phyloP scores from a whole-genome alignment of 2,329 filamentous ascomycete genomes.

The Aspergillus latus region DNA sequence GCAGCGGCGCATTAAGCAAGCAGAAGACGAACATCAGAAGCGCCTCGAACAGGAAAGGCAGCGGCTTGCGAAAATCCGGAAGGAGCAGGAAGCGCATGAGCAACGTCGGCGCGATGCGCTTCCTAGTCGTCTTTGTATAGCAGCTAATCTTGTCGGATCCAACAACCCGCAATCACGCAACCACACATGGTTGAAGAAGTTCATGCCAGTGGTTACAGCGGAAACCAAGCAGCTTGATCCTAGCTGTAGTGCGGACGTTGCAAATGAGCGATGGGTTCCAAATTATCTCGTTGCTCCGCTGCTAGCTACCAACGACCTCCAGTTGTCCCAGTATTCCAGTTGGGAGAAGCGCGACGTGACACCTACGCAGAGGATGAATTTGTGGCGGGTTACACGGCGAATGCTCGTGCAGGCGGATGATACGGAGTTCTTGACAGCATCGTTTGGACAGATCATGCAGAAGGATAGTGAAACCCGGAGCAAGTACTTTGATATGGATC shows the following conservation, averaged over 20 bases:
- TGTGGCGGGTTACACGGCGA: conserved; percentile 50
- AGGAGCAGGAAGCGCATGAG: conserved; percentile 48
- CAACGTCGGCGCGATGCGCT: conserved; percentile 48
- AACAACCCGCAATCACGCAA: conserved; percentile 44
- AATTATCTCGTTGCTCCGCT: conserved; percentile 52
- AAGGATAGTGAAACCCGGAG: conserved; percentile 45
- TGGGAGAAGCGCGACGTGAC: conserved; percentile 50
- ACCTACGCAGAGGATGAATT: conserved; percentile 43
- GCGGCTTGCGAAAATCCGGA: conserved; percentile 45
- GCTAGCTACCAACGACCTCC: conserved; percentile 51
- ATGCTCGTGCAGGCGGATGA: conserved; percentile 47
- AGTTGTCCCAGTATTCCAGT: conserved; percentile 49
- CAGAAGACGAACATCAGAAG: conserved; percentile 48
- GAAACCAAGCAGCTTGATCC: conserved; percentile 46
- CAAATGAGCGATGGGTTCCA: conserved; percentile 49
- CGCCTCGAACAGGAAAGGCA: conserved; percentile 44
- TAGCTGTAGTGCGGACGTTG: conserved; percentile 35
- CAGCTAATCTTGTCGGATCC: conserved; percentile 47
- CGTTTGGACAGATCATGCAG: conserved; percentile 40
- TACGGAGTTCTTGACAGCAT: conserved; percentile 36
- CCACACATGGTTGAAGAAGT: conserved; percentile 45
- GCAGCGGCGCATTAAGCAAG: conserved; percentile 44
- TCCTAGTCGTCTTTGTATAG: conserved; percentile 45
- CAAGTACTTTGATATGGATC: conserved; percentile 52
- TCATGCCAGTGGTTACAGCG: conserved; percentile 49